Base-by-base conservation (phyloP, 129 eudicot genomes). In the Flaveria brownii region DNA sequence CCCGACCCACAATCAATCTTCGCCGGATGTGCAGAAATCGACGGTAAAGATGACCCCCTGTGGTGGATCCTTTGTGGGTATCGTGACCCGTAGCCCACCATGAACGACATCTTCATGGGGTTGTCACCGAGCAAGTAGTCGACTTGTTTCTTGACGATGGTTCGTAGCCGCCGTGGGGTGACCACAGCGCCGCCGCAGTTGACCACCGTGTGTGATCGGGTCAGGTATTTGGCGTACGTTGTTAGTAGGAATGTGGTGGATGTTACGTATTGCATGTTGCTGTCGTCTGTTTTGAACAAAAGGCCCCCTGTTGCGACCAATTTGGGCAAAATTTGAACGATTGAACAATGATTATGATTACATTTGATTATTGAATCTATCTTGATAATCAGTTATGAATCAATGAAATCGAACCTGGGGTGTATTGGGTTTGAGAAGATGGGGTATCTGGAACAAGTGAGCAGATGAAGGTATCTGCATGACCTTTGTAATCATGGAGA, bases 391-490 rank as follows among this genome's bases (percentile, higher is more conserved):
- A 36, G 36, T 30, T 30, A n/a, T 13, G 1, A 23, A 22, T 7
- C 14, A 54, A 33, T 46, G 36, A 51, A 26, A 62, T 23, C 2
- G 72, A 63, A 88, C 98, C 98, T 81, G 94, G 97, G 42, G 99
- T 95, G 84, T 89, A 95, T 45, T 80, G 79, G 57, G 96, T 85
- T 66, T 85, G 78, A 74, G 91, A 84, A 72, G 9, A 86, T 14
- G 83, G 73, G 49, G 88, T 77, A 23, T 96, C 97, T 7, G 96
- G 99, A 51, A 95, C 73, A 41, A 95, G 94, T 51, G 97, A 87
- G 78, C 99, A 95, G 10, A 95, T 95, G 88, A 70, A 95, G 82
- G 82, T 86, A 82, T 95, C 99, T 45, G 99, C 97, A 77, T 87
- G 97, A 61, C 88, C 84, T 85, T 95, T 95, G 92, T 91, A 95